Conservation (phyloP, 805 yeast species). For the Schwanniomyces polymorphus region DNA sequence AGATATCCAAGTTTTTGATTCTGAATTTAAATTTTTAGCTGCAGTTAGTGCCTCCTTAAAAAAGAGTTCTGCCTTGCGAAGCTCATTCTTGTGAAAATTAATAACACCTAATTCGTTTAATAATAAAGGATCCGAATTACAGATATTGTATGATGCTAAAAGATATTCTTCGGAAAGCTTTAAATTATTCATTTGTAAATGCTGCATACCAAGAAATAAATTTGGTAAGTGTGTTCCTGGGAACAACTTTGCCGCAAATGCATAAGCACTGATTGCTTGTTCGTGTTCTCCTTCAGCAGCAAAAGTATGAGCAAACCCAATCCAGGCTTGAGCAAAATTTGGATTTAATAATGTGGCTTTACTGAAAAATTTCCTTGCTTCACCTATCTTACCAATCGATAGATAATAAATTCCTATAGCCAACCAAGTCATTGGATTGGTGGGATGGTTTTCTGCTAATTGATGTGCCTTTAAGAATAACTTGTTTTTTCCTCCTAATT, state of each 20-base stretch:
- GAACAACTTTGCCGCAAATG: conserved; percentile 90
- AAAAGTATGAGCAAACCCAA: conserved; percentile 97
- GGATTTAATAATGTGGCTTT: conserved; percentile 88
- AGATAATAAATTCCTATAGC: conserved; percentile 91
- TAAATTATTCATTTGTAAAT: conserved; percentile 80
- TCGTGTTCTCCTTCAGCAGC: conserved; percentile 99
- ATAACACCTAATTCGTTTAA: conserved; percentile 93
- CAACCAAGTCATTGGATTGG: conserved; percentile 82
- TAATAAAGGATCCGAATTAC: conserved; percentile 82
- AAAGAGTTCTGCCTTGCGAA: conserved; percentile 65
- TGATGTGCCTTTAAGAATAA: conserved; percentile 80
- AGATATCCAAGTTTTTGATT: conserved; percentile 80
- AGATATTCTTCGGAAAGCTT: conserved; percentile 86
- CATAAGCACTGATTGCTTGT: conserved; percentile 95
- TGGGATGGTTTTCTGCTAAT: conserved; percentile 81
- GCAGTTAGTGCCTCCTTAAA: conserved; percentile 71
- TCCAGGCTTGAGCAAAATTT: conserved; percentile 93
- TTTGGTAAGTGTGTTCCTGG: conserved; percentile 90
- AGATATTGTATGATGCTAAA: conserved; percentile 68
- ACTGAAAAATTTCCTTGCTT: conserved; percentile 84
- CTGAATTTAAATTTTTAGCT: conserved; percentile 68
- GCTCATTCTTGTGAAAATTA: conserved; percentile 72
- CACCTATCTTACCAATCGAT: conserved; percentile 66
- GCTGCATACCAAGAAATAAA: conserved; percentile 93
- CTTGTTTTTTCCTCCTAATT: conserved; percentile 78